Evolutionary conservation across 805 yeast genomes (phyloP).

Genomic region (Candida gorgasii): DNA sequence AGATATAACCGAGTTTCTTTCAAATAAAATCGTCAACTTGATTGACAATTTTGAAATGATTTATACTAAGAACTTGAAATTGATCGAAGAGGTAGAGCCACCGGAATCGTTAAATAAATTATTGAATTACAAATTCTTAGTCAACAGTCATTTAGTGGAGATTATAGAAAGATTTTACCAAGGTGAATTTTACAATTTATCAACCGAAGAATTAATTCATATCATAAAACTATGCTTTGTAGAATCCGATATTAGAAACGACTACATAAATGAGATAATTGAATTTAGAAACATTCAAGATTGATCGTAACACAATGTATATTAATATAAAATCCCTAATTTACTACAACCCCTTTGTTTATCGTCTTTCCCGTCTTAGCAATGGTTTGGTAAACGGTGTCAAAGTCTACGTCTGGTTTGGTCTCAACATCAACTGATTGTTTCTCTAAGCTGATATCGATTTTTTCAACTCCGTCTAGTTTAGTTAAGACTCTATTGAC

Average conservation of each 20-base stretch:
- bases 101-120: slow-evolving; percentile 28
- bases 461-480: slow-evolving; percentile 70
- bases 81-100: slow-evolving; percentile 19
- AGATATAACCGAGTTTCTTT: slow-evolving; percentile 39
- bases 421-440: slow-evolving; percentile 83
- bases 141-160: slow-evolving; percentile 42
- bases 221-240: slow-evolving; percentile 46
- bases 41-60: slow-evolving; percentile 26
- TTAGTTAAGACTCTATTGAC: slow-evolving; percentile 72
- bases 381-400: slow-evolving; percentile 77
- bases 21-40: slow-evolving; percentile 29
- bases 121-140: slow-evolving; percentile 30
- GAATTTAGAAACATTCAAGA: slow-evolving; percentile 39
- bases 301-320: neutral
- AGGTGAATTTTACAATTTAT: slow-evolving; percentile 51
- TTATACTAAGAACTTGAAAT: slow-evolving; percentile 20
- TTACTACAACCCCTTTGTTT: slow-evolving; percentile 23
- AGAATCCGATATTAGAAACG: slow-evolving; percentile 46
- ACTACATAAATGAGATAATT: slow-evolving; percentile 46
- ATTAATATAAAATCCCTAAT: slow-evolving; percentile 3
- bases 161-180: slow-evolving; percentile 52
- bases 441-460: slow-evolving; percentile 72
- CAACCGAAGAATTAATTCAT: slow-evolving; percentile 45
- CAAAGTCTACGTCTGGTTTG: slow-evolving; percentile 54
- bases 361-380: slow-evolving; percentile 90